phyloP scores from a whole-genome alignment of 2,329 filamentous ascomycete species.

The Ascochyta clinopodiicola region DNA sequence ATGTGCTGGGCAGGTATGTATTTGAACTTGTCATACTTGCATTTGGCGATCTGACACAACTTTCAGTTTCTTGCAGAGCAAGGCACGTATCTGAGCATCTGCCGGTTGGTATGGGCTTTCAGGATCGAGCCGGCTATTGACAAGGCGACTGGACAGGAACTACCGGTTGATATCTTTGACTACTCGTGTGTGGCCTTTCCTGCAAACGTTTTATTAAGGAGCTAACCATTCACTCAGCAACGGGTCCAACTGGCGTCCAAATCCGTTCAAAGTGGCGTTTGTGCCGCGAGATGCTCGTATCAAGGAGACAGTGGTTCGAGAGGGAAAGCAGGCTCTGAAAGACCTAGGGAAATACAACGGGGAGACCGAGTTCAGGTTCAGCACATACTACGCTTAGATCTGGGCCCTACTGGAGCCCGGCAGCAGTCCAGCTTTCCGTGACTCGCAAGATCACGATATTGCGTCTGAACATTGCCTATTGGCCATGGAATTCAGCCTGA shows the following conservation, averaged over 20 bases:
- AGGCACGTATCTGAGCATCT: conserved; percentile 64
- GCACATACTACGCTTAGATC: not conserved
- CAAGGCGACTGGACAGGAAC: conserved; percentile 49
- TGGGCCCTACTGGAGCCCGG: too few species aligned
- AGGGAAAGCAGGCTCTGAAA: conserved; percentile 59
- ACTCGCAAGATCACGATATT: too few species aligned
- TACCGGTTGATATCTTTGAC: conserved; percentile 64
- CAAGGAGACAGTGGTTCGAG: conserved; percentile 56
- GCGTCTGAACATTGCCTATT: too few species aligned
- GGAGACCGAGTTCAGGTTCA: conserved; percentile 56
- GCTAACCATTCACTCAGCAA: conserved; percentile 47
- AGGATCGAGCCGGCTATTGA: conserved; percentile 53
- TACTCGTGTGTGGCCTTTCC: conserved; percentile 50
- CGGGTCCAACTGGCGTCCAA: conserved; percentile 64
- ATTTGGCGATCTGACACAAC: too few species aligned
- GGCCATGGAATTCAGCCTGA: too few species aligned
- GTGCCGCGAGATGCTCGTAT: conserved; percentile 57
- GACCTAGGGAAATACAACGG: conserved; percentile 61
- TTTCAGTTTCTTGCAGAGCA: conserved; percentile 61
- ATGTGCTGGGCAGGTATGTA: conserved; percentile 58
- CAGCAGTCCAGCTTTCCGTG: too few species aligned
- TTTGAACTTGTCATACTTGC: too few species aligned
- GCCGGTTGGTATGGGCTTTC: conserved; percentile 64
- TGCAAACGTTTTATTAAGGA: too few species aligned
- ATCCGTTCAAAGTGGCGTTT: conserved; percentile 61